Base-by-base conservation (phyloP, 108 stramenopile species). In the Licmophora abbreviata region DNA sequence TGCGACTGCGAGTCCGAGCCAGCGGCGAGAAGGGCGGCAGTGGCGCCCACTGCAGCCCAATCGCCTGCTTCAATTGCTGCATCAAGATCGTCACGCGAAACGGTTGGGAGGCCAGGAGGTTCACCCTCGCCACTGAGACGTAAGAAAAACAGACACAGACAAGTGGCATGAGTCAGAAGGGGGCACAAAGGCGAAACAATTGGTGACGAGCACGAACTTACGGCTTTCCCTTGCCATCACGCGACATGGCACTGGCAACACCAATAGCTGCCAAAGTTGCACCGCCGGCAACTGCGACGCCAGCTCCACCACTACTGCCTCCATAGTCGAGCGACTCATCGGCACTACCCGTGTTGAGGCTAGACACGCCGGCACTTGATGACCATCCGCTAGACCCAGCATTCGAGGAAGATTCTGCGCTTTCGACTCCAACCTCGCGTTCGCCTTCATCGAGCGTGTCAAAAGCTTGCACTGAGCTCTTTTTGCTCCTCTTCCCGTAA, bases 31-130 rank as follows among this genome's bases (percentile, higher is more conserved):
- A 86, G 44, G 7, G 89, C 89, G 6, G 89, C 89, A 33, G 85
- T 69, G 3, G 79, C 85, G 44, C 89, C 85, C 3, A 91, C 89
- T 31, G 83, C 83, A 27, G 83, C 85, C 89, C 89, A 91, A 44
- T 91, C 81, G 30, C 89, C 89, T 40, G 77, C 58, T 59, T 91
- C 81, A 57, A 91, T 87, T 11, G 77, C 80, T 9, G 48, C 38
- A 48, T 86, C 85, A 33, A 91, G 73, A 38, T 91, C 82, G 18
- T 72, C 63, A 14, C 58, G 66, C 5, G 71, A 48, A 29, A 64
- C 51, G 24, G 47, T 54, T 2, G 70, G 37, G n/a, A n/a, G n/a
- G n/a, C n/a, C n/a, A n/a, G n/a, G n/a, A 15, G 53, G 23, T 6
- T 29, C 27, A 26, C 58, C 44, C 2, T 25, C 55, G 18, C 48